A percentile compares a stretch with the other conserved stretches of the same genome.
Conservation (phyloP, 2,329 filamentous ascomycete species). For the Cercospora citrullina region DNA sequence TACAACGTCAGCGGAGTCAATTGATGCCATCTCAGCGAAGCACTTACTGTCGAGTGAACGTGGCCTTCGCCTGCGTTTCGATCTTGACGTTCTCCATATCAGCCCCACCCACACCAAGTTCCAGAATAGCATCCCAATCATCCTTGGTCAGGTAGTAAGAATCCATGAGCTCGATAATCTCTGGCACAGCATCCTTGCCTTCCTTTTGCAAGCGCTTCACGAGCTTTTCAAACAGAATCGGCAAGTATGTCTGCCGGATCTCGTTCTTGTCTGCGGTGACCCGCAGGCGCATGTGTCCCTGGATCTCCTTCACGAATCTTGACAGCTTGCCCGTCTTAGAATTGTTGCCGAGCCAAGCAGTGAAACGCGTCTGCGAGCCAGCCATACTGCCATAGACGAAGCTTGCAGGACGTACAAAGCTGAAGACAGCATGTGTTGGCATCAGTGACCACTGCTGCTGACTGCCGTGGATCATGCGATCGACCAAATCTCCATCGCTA, state of each 20-base stretch:
- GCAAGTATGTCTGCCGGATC: conserved; percentile 90
- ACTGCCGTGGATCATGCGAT: conserved; percentile 96
- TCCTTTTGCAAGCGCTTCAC: conserved; percentile 72
- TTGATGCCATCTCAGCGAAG: background rate
- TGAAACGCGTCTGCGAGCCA: conserved; percentile 69
- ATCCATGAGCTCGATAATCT: conserved; percentile 94
- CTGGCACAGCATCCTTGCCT: conserved; percentile 77
- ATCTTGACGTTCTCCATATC: conserved; percentile 73
- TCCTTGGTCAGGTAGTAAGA: conserved; percentile 93
- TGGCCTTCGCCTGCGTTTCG: conserved; percentile 79
- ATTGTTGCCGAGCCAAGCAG: conserved; percentile 91
- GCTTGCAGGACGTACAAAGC: conserved; percentile 87
- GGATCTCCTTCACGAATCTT: conserved; percentile 86
- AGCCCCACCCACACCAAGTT: conserved; percentile 86
- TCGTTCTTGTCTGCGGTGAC: conserved; percentile 91
- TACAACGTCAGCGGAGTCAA: conserved; percentile 26
- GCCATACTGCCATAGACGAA: conserved; percentile 76
- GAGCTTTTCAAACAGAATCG: conserved; percentile 78
- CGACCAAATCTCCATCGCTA: conserved; percentile 92
- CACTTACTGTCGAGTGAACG: conserved; percentile 84
- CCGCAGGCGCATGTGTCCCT: conserved; percentile 92
- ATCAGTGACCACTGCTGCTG: conserved; percentile 99
- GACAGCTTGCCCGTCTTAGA: conserved; percentile 76
- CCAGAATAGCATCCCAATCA: conserved; percentile 89
- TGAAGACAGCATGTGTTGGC: conserved; percentile 94